These are phyloP conservation scores for Dalechampia spathulata DNA, from an alignment of 441 rosid species.

Conservation along the genomic window DNA sequence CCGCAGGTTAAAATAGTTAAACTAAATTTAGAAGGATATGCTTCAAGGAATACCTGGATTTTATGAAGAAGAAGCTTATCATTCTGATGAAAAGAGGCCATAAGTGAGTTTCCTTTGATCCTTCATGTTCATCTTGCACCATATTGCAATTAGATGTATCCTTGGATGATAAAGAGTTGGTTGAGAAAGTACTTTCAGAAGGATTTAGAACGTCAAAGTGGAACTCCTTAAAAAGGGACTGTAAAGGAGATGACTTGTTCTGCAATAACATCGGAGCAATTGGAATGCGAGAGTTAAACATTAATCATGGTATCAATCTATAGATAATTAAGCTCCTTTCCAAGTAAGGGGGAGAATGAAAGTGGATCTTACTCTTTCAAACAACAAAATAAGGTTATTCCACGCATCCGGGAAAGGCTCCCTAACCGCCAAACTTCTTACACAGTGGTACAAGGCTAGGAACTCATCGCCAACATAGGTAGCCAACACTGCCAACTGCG, in stretches of 20 bases:
- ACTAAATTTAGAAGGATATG: not conserved
- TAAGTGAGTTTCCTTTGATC: slow-evolving; percentile 23
- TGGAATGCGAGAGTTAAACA: slow-evolving; percentile 14
- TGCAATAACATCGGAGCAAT: slow-evolving; percentile 40
- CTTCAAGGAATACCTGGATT: slow-evolving; percentile 46
- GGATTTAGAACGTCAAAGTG: slow-evolving; percentile 54
- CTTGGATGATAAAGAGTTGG: slow-evolving; percentile 14
- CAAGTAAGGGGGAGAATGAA: not conserved
- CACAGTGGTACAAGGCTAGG: slow-evolving; percentile 80
- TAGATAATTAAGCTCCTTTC: slow-evolving; percentile 6
- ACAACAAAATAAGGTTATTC: slow-evolving; percentile 64
- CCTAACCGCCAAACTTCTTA: slow-evolving; percentile 90
- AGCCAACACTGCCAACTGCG: slow-evolving; percentile 88
- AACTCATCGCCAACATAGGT: slow-evolving; percentile 82
- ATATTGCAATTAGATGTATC: slow-evolving; percentile 18
- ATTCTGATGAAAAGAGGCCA: slow-evolving; percentile 69
- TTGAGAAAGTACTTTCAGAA: slow-evolving; percentile 26
- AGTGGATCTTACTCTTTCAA: slow-evolving; percentile 59
- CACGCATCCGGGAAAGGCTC: slow-evolving; percentile 92
- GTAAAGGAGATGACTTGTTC: slow-evolving; percentile 55
- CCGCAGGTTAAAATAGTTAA: not conserved
- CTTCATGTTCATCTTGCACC: slow-evolving; percentile 25
- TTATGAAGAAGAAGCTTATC: slow-evolving; percentile 61
- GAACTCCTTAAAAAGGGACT: slow-evolving; percentile 30
- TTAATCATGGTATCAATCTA: not conserved